Evolutionary conservation across 2,329 filamentous ascomycete genomes (phyloP), one percentile per base, ranked within the genome.

Genomic region (Fusarium sterilihyphosum): DNA sequence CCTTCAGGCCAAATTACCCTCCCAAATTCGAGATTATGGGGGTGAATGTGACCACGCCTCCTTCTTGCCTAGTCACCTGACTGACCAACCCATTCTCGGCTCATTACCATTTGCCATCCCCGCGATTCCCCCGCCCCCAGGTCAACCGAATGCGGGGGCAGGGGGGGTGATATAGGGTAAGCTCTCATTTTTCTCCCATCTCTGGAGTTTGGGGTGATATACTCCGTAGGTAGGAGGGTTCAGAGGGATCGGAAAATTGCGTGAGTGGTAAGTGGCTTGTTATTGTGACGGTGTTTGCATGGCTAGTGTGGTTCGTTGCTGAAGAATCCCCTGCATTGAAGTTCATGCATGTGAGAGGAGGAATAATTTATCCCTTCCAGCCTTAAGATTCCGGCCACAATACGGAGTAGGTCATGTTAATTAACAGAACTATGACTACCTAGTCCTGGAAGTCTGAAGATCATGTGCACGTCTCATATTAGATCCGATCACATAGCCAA

Each of bases 11-110:
- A 37, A 29, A 38, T 29, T 59, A 52, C 40, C 22, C 47, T 65
- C 47, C 52, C 35, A 60, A 70, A 70, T 73, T 75, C 56, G 71
- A 75, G 73, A 65, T 64, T 73, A 73, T 70, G 73, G 73, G 73
- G 71, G 73, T 59, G 44, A 61, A 53, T 53, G 67, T 70, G 67
- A 60, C 67, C 67, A 58, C 61, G 49, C 64, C 43, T 70, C 53
- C 38, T 69, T 70, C 58, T 49, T 53, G 57, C 58, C 33, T 47
- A 59, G 70, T 75, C 73, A 75, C 73, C 73, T 75, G 73, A 73
- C 67, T 40, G 37, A 60, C 60, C 60, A 70, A 53, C 37, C 52
- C 70, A 62, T 65, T 75, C 72, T 75, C 53, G 70, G 64, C 69
- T 74, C 60, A 65, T 37, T 37, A 18, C 35, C 24, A 56, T 29